Conservation (phyloP, 177 flowering plant species). For the Telopea speciosissima region DNA sequence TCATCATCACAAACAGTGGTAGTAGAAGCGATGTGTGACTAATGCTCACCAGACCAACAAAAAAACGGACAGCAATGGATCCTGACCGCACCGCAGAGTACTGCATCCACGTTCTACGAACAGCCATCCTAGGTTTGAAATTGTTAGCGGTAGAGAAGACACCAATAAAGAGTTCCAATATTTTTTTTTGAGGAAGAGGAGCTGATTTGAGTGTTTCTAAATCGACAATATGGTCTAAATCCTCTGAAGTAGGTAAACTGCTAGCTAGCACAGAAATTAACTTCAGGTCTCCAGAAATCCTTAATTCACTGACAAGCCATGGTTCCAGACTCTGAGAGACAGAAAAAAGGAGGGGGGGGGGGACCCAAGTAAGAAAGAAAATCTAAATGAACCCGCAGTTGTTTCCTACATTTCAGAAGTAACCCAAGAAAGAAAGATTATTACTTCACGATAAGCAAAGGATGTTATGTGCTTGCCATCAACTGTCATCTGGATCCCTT, state of each 20-base stretch:
- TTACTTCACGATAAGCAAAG: conserved; percentile 86
- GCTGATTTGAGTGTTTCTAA: conserved; percentile 64
- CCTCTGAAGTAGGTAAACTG: conserved; percentile 95
- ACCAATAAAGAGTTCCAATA: conserved; percentile 73
- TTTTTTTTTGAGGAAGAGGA: conserved; percentile 41
- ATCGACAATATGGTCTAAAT: conserved; percentile 68
- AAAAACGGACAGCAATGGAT: conserved; percentile 80
- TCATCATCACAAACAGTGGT: not conserved
- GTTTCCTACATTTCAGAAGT: not conserved
- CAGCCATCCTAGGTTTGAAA: conserved; percentile 96
- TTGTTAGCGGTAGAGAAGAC: conserved; percentile 97
- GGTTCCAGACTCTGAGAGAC: conserved; percentile 82
- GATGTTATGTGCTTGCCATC: conserved; percentile 97
- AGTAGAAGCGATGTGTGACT: not conserved
- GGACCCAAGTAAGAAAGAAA: conserved; percentile 1
- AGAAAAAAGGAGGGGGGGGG: not conserved
- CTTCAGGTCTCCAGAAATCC: conserved; percentile 82
- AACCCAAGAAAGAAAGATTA: conserved; percentile 1
- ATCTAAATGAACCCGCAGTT: not conserved
- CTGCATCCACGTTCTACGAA: conserved; percentile 99
- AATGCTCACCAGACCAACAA: conserved; percentile 91
- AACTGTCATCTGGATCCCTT: conserved; percentile 94
- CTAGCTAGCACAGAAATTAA: conserved; percentile 76
- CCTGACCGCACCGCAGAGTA: conserved; percentile 72
- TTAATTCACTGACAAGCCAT: conserved; percentile 90